A percentile compares a stretch with the other conserved stretches of the same genome.
Evolutionary conservation across 768 basidiomycete species (phyloP).

Genomic region (Collybiopsis confluens): DNA sequence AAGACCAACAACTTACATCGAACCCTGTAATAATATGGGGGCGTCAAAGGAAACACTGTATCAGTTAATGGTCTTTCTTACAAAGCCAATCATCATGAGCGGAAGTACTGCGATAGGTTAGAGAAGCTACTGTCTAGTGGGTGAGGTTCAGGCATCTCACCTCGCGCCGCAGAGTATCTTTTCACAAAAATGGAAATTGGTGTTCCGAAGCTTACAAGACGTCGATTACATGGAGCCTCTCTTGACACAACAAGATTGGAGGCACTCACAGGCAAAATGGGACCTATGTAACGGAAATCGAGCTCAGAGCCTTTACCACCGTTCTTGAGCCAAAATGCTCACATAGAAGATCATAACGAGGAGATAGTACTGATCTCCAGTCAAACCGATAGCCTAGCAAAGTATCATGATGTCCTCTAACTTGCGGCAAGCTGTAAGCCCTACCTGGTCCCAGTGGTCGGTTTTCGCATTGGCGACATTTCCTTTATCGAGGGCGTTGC

Average conservation of each 20-base stretch:
- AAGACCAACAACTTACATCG: conserved; percentile 28
- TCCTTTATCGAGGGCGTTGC: conserved; percentile 46
- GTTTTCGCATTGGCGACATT: conserved; percentile 52
- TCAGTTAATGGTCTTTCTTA: conserved; percentile 17
- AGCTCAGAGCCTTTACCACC: background rate
- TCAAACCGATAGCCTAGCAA: conserved; percentile 36
- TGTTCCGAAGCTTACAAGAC: conserved; percentile 37
- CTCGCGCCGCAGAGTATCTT: conserved; percentile 38
- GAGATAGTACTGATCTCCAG: conserved; percentile 47
- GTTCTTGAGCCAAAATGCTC: conserved; percentile 7
- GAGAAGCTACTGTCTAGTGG: too few relatives aligned
- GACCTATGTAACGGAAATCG: conserved; percentile 21
- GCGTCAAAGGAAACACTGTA: background rate
- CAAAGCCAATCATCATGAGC: conserved; percentile 48
- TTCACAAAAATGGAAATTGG: conserved; percentile 48
- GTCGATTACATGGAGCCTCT: background rate
- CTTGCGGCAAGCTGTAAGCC: background rate
- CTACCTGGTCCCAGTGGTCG: conserved; percentile 41
- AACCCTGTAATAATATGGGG: conserved; percentile 24
- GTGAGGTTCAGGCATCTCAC: too few relatives aligned
- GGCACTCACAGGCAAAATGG: conserved; percentile 39
- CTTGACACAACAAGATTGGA: background rate
- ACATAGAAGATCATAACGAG: conserved; percentile 47
- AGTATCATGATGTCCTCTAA: conserved; percentile 4
- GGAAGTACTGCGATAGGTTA: conserved; percentile 27